Evolutionary conservation across 192 early-diverging fungal species (phyloP).

Genomic region (Umbelopsis ramanniana): DNA sequence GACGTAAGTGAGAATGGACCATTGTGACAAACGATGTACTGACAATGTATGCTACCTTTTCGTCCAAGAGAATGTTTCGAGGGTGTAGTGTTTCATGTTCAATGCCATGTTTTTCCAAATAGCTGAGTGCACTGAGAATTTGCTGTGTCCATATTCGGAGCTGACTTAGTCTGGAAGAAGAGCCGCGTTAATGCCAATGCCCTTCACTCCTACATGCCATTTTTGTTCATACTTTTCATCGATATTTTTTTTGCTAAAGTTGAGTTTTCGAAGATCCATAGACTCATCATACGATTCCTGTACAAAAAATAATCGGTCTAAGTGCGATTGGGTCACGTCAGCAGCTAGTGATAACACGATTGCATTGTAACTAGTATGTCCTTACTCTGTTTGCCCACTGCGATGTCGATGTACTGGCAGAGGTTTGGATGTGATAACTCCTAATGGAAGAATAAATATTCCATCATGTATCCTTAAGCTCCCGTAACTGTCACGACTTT

Average conservation of each 20-base stretch:
- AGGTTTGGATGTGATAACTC: slow-evolving; percentile 59
- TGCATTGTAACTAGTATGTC: background rate
- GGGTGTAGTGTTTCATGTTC: slow-evolving; percentile 50
- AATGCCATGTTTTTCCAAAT: slow-evolving; percentile 51
- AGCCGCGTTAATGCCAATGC: background rate
- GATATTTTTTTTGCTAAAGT: background rate
- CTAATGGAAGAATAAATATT: slow-evolving; percentile 33
- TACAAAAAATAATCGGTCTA: slow-evolving; percentile 62
- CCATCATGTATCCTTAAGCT: background rate
- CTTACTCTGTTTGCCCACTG: slow-evolving; percentile 65
- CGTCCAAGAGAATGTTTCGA: slow-evolving; percentile 54
- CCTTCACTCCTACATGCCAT: background rate
- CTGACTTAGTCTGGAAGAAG: slow-evolving; percentile 18
- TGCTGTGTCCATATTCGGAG: slow-evolving; percentile 56
- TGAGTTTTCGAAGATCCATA: slow-evolving; percentile 18
- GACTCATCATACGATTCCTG: slow-evolving; percentile 52
- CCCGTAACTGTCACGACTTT: background rate
- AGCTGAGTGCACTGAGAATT: slow-evolving; percentile 53
- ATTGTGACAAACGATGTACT: background rate
- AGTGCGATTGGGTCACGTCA: background rate
- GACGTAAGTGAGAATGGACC: background rate
- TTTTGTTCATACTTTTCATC: background rate
- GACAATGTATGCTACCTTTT: slow-evolving; percentile 37
- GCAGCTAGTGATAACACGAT: background rate
- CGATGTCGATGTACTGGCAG: slow-evolving; percentile 67